Percentiles rank a stretch among this genome's conserved stretches.
Evolutionary conservation across 129 eudicot genomes (phyloP).

Genomic region (carrot (Daucus carota)): DH1_v3.0 NC_030383.2:59057501-59058000

Average conservation of each 20-base stretch:
- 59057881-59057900: slow-evolving; percentile 37
- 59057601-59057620: no score
- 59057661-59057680: neutral
- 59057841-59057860: neutral
- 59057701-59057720: neutral
- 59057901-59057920: slow-evolving; percentile 73
- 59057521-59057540: neutral
- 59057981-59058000: neutral
- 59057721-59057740: neutral
- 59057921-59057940: slow-evolving; percentile 62
- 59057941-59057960: slow-evolving; percentile 48
- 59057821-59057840: neutral
- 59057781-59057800: no score
- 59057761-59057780: no score
- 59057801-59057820: no score
- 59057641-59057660: neutral
- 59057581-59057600: no score
- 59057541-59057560: neutral
- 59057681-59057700: neutral
- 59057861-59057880: neutral
- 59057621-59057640: no score
- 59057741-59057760: no score
- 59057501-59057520: neutral
- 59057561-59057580: neutral
- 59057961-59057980: neutral